Percentiles rank a stretch among this genome's conserved stretches.
Evolutionary conservation across 2,329 filamentous ascomycete genomes (phyloP).

Genomic region (Apiospora hydei): DNA sequence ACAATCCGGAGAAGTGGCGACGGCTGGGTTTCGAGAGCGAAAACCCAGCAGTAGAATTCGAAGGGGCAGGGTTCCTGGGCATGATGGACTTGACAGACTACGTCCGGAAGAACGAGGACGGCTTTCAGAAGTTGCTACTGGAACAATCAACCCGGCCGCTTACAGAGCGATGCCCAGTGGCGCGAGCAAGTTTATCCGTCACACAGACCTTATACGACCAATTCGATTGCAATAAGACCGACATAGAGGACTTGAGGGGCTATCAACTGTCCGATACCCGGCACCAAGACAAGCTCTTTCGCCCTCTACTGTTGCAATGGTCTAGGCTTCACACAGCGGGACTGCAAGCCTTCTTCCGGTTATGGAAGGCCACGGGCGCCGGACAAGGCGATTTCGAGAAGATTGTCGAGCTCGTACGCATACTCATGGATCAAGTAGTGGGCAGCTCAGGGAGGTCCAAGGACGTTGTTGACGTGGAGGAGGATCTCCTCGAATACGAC

Average conservation of each 20-base stretch:
- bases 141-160: conserved; percentile 82
- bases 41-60: conserved; percentile 85
- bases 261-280: conserved; percentile 79
- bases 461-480: conserved; percentile 86
- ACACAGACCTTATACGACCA: conserved; percentile 92
- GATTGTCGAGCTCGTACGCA: conserved; percentile 87
- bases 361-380: conserved; percentile 92
- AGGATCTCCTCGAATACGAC: conserved; percentile 86
- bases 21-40: conserved; percentile 91
- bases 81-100: conserved; percentile 98
- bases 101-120: conserved; percentile 88
- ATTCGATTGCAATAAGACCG: conserved; percentile 89
- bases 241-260: conserved; percentile 78
- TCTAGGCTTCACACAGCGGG: conserved; percentile 86
- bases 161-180: conserved; percentile 83
- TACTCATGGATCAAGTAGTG: conserved; percentile 88
- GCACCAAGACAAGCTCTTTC: conserved; percentile 86
- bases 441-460: conserved; percentile 82
- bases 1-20: conserved; percentile 92
- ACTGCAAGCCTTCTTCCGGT: conserved; percentile 83
- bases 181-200: conserved; percentile 83
- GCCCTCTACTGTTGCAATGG: conserved; percentile 90
- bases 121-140: conserved; percentile 88
- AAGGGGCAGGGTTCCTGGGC: conserved; percentile 84
- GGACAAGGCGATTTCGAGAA: conserved; percentile 90